A percentile compares a stretch with the other conserved stretches of the same genome.
Conservation (phyloP, 1,284 basidiomycete genomes). For the Ceratobasidium sp. region DNA sequence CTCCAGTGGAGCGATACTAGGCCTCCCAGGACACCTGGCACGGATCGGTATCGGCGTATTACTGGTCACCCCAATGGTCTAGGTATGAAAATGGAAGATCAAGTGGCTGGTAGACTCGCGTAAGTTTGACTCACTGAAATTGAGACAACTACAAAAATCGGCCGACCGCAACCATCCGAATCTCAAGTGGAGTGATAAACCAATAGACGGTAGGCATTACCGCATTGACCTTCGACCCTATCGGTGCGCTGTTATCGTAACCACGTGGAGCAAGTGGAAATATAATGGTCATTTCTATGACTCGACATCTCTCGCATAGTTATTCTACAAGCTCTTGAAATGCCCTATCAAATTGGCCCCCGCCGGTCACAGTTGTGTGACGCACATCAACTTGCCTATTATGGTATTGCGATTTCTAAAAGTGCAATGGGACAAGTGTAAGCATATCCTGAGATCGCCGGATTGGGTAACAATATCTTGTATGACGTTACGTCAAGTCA, state of each 20-base stretch:
- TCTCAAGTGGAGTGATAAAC: too few relatives aligned
- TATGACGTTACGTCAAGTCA: neutral
- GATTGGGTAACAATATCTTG: too few relatives aligned
- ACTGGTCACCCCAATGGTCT: constrained; percentile 33
- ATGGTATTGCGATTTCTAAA: neutral
- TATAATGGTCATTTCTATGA: too few relatives aligned
- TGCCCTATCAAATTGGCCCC: neutral
- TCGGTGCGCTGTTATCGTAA: too few relatives aligned
- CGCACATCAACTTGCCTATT: neutral
- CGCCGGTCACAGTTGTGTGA: too few relatives aligned
- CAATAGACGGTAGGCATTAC: too few relatives aligned
- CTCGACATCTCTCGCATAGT: neutral
- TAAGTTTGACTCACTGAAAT: neutral
- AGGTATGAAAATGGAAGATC: neutral
- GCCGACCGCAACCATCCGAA: too few relatives aligned
- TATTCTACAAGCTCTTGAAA: neutral
- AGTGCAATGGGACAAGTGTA: neutral
- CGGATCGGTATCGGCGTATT: constrained; percentile 31
- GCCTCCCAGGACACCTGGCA: constrained; percentile 20
- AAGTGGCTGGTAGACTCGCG: neutral
- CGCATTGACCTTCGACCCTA: too few relatives aligned
- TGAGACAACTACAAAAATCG: too few relatives aligned
- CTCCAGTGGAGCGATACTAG: constrained; percentile 25
- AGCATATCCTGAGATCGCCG: too few relatives aligned
- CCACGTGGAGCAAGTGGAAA: too few relatives aligned